phyloP scores from a whole-genome alignment of 73 alveolate genomes.

The Blepharisma japonicum region DNA sequence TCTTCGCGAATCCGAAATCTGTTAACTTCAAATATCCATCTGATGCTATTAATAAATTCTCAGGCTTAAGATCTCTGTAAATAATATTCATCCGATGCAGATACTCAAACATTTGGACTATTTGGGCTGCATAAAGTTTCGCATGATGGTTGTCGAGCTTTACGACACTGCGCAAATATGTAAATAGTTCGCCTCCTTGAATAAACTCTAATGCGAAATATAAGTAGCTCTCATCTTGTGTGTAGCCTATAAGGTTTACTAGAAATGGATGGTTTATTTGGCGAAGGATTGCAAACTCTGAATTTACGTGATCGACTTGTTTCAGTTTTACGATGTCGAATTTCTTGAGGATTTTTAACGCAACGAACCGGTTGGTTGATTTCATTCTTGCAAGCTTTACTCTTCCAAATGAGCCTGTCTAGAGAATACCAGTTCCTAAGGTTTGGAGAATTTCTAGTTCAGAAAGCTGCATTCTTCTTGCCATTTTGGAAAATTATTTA shows the following conservation, averaged over 20 bases:
- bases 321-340: conserved; percentile 85
- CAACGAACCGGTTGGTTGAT: conserved; percentile 40
- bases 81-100: conserved; percentile 58
- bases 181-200: conserved; percentile 95
- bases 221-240: conserved; percentile 83
- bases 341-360: conserved; percentile 93
- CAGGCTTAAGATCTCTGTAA: conserved; percentile 59
- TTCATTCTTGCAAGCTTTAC: conserved; percentile 78
- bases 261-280: conserved; percentile 93
- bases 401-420: conserved; percentile 79
- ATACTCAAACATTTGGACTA: conserved; percentile 51
- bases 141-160: conserved; percentile 57
- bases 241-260: conserved; percentile 84
- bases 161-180: conserved; percentile 78
- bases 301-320: conserved; percentile 94
- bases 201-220: conserved; percentile 87
- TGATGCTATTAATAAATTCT: conserved; percentile 41
- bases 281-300: conserved; percentile 92
- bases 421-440: conserved; percentile 40
- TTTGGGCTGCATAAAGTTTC: conserved; percentile 59
- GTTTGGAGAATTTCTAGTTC: conserved; percentile 30
- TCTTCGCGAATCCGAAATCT: conserved; percentile 62
- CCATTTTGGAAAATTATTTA: background rate
- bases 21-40: conserved; percentile 55
- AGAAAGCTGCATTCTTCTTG: conserved; percentile 24